A percentile compares a stretch with the other conserved stretches of the same genome.
phyloP scores from a whole-genome alignment of 176 grass and related monocot genomes.

The Dendrocalamus sinicus region DNA sequence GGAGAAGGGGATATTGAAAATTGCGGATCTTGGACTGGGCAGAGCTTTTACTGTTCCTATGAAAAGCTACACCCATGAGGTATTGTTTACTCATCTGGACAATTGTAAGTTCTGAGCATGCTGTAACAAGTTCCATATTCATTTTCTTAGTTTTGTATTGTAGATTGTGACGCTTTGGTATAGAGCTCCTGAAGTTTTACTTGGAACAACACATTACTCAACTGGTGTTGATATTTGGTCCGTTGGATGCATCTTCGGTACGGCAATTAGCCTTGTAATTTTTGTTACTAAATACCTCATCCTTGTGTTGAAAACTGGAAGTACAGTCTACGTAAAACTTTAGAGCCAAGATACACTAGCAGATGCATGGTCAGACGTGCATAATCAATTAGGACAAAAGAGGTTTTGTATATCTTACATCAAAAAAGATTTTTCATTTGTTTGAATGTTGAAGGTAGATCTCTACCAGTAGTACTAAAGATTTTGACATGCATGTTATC shows the following conservation, averaged over 20 bases:
- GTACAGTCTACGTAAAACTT: neutral
- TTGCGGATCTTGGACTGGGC: constrained; percentile 89
- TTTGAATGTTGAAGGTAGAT: neutral
- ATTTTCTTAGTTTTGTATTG: constrained; percentile 2
- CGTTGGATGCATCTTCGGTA: constrained; percentile 95
- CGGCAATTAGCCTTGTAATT: neutral
- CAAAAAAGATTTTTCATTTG: neutral
- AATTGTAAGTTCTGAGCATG: neutral
- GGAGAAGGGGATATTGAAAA: constrained; percentile 93
- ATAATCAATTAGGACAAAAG: neutral
- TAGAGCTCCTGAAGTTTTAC: constrained; percentile 93
- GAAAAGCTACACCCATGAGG: constrained; percentile 99
- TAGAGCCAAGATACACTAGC: neutral
- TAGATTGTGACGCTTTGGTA: constrained; percentile 98
- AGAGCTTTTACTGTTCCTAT: constrained; percentile 84
- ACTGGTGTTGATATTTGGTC: constrained; percentile 98
- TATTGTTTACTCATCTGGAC: constrained; percentile 29
- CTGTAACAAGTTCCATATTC: neutral
- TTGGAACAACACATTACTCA: constrained; percentile 90
- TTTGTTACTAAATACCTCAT: neutral
- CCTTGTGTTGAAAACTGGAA: constrained; percentile 2
- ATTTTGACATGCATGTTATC: neutral
- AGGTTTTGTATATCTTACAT: neutral
- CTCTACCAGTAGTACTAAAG: neutral
- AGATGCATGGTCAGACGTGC: neutral